Percentiles rank a stretch among this genome's conserved stretches.
Conservation (phyloP, 345 rosid species). For the Durio zibethinus region DNA sequence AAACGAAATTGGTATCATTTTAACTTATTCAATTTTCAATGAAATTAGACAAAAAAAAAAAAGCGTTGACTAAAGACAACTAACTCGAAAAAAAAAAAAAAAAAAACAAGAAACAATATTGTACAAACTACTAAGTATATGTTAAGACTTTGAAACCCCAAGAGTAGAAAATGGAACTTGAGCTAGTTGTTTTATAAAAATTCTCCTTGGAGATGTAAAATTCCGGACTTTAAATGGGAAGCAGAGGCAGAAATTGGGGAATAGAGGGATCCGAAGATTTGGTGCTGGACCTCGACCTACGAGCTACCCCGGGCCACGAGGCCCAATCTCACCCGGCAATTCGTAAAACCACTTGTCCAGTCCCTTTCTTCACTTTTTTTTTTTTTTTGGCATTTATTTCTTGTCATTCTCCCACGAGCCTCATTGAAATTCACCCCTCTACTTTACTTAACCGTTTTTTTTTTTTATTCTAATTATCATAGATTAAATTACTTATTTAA, state of each 20-base stretch:
- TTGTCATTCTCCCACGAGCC: not conserved
- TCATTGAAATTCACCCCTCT: not conserved
- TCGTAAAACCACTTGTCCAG: slow-evolving; percentile 7
- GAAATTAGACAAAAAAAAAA: no score
- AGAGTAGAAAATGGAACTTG: not conserved
- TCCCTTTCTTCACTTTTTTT: not conserved
- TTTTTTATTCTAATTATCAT: not conserved
- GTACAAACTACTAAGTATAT: not conserved
- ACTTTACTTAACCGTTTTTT: not conserved
- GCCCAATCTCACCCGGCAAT: slow-evolving; percentile 9
- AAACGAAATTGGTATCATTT: not conserved
- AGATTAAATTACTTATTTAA: not conserved
- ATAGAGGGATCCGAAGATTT: not conserved
- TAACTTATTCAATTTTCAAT: not conserved
- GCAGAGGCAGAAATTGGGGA: not conserved
- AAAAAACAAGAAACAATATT: no score
- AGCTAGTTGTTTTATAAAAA: not conserved
- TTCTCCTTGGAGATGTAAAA: slow-evolving; percentile 12
- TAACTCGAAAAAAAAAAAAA: not conserved
- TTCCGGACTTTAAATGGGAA: slow-evolving; percentile 8
- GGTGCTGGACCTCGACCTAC: slow-evolving; percentile 13
- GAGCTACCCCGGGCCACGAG: slow-evolving; percentile 2
- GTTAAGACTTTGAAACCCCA: not conserved
- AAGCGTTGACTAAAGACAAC: not conserved
- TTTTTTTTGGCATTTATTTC: not conserved